A percentile compares a stretch with the other conserved stretches of the same genome.
phyloP scores from a whole-genome alignment of 2,329 filamentous ascomycete genomes.

The Raffaelea albimanens region DNA sequence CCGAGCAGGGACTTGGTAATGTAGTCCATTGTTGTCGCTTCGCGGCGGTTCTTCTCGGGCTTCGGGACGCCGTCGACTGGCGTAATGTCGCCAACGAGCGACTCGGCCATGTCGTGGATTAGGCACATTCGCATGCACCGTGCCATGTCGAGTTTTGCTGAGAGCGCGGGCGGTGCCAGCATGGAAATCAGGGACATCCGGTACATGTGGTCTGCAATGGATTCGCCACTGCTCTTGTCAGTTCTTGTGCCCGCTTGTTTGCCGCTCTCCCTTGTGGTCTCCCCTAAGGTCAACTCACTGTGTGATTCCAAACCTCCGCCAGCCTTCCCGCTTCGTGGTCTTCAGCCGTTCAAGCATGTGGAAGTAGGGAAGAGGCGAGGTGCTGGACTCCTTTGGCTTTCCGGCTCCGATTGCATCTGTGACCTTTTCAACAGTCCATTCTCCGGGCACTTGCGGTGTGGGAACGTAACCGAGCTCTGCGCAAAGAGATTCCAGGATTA shows the following conservation, averaged over 20 bases:
- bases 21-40: slow-evolving; percentile 87
- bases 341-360: slow-evolving; percentile 90
- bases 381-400: slow-evolving; percentile 48
- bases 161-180: slow-evolving; percentile 70
- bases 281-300: slow-evolving; percentile 26
- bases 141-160: slow-evolving; percentile 61
- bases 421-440: slow-evolving; percentile 52
- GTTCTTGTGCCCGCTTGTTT: too few species aligned
- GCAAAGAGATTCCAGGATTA: neutral
- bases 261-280: too few species aligned
- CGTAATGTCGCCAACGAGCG: slow-evolving; percentile 92
- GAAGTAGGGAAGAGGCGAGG: slow-evolving; percentile 82
- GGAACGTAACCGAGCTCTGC: slow-evolving; percentile 26
- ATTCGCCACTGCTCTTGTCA: slow-evolving; percentile 55
- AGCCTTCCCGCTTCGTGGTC: slow-evolving; percentile 92
- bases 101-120: slow-evolving; percentile 95
- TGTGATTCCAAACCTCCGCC: slow-evolving; percentile 75
- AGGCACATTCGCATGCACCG: slow-evolving; percentile 93
- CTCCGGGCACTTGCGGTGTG: slow-evolving; percentile 30
- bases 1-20: slow-evolving; percentile 66
- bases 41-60: slow-evolving; percentile 78
- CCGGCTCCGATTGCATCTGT: slow-evolving; percentile 52
- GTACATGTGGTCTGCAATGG: slow-evolving; percentile 98
- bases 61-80: slow-evolving; percentile 82
- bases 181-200: slow-evolving; percentile 96